Evolutionary conservation across 352 stramenopile species (phyloP), one percentile per base, ranked within the genome.

Genomic region (Globisporangium polare): DNA sequence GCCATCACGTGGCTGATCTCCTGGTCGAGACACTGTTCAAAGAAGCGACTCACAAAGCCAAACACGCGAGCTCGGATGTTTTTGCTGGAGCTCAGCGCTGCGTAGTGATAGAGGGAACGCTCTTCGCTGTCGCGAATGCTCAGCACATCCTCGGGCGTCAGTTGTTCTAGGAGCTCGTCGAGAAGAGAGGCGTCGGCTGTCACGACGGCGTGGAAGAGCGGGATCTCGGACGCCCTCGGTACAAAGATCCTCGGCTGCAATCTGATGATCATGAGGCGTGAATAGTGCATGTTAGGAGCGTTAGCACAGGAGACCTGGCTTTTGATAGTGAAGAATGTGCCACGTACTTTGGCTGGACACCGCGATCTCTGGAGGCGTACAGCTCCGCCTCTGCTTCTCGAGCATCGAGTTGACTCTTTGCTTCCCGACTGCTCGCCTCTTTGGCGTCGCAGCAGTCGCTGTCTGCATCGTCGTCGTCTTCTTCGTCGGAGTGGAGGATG

Each of bases 41-140:
- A 64, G 46, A 74, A 80, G 5, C 17, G 42, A 26, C 52, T 69
- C 7, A 72, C 64, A n/a, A 81, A 69, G 18, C 61, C 45, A 24
- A 85, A 81, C 12, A 81, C 65, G 12, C 68, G 17, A 4, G 71
- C 51, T 22, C 60, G 59, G 17, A 68, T 42, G 6, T 12, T 7
- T 7, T 63, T 65, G 10, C 55, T 39, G 12, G 45, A 61, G 3
- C 62, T 74, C n/a, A 88, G 60, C 12, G 69, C 67, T 5, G 69
- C 78, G 53, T 88, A 88, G 56, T 88, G 78, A 27, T 86, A 88
- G 6, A 81, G 49, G 0, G 64, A 71, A 9, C 73, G 72, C 29
- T 67, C 53, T 1, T 53, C 39, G 2, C 39, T 20, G 33, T 88
- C 75, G 7, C 74, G 60, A 26, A 83, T 61, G 3, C 41, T 24